Evolutionary conservation across 2,329 filamentous ascomycete genomes (phyloP), one percentile per base, ranked within the genome.

Genomic region (Parasarocladium wereldwijsianum): DNA sequence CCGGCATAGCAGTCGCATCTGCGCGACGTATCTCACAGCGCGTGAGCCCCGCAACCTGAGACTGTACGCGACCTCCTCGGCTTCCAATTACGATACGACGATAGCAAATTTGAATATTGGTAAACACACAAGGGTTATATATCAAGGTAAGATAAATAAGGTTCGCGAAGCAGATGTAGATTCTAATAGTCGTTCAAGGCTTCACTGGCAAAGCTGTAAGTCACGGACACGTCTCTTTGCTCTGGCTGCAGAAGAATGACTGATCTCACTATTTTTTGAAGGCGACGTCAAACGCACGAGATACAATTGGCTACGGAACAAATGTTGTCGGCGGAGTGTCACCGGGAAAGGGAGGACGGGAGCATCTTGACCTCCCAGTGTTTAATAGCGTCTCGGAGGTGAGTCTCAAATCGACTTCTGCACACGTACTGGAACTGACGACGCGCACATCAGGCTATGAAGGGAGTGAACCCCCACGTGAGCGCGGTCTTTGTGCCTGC

Each of bases 401-500:
- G 32, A 16, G 29, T 8, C 8, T 8, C 16, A 26, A 13, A 16
- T 8, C 16, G 9, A 13, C 25, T 26, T 13, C 12, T 17, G 6
- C 25, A 11, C 7, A 6, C 12, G 26, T 17, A 21, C 22, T 13
- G 4, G 19, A 13, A 14, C 26, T 13, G 5, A 2, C 1, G 15
- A n/a, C 24, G 6, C 11, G n/a, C 1, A 13, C 5, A 12, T 4
- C 15, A 57, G 53, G 52, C 54, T 1, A 46, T 55, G 38, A 19
- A 39, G 2, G 13, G 40, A 3, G 43, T 54, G 5, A 46, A 49
- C 5, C 76, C 77, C 1, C 68, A 81, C 47, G 77, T 75, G 8
- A 79, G 72, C 7, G 73, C 74, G 2, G 75, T 83, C n/a, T 83
- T 80, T 37, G 76, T 82, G 0, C 74, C 76, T 0, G 77, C 77